Base-by-base conservation (phyloP, 352 stramenopile genomes). In the Globisporangium alternatum region DNA sequence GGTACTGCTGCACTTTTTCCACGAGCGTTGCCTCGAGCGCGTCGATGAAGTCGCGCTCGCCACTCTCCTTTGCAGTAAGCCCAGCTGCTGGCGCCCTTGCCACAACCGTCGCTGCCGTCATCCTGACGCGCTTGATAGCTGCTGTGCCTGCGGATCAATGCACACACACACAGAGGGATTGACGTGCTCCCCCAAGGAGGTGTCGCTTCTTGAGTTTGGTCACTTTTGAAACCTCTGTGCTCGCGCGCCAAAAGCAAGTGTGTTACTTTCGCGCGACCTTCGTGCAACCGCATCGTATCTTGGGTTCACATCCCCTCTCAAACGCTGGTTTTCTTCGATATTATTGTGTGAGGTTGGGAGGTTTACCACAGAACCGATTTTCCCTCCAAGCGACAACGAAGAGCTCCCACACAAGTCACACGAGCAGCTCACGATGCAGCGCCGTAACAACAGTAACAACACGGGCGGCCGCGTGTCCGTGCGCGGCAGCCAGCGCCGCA, bases 401-500 rank as follows among this genome's bases (percentile, higher is more conserved):
- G n/a, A n/a, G n/a, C n/a, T n/a, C n/a, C 31, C 28, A 25, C n/a
- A n/a, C n/a, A 21, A 25, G 1, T 13, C 51, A 56, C 54, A 60
- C 37, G 30, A 47, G 21, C 17, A 28, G 45, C 5, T 39, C 45
- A 60, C 41, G 44, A 64, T 69, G 64, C 22, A 66, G 19, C 64
- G 44, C 64, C 60, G 62, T 37, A 68, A 35, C 44, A 41, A 55
- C 45, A 39, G 59, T 68, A 66, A 72, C 58, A 54, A 51, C 33
- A 19, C 31, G 5, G 57, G 62, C 56, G 43, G 47, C 47, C 84
- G 84, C 67, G 69, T 65, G 60, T 85, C 80, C 44, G 61, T 91
- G 39, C 81, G 80, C 65, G 70, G 65, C 35, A 41, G 35, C 37
- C 81, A 90, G 69, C 81, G 81, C 68, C 81, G 76, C 67, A 80